phyloP scores from a whole-genome alignment of 2,329 filamentous ascomycete species.

The Claviceps sp. region DNA sequence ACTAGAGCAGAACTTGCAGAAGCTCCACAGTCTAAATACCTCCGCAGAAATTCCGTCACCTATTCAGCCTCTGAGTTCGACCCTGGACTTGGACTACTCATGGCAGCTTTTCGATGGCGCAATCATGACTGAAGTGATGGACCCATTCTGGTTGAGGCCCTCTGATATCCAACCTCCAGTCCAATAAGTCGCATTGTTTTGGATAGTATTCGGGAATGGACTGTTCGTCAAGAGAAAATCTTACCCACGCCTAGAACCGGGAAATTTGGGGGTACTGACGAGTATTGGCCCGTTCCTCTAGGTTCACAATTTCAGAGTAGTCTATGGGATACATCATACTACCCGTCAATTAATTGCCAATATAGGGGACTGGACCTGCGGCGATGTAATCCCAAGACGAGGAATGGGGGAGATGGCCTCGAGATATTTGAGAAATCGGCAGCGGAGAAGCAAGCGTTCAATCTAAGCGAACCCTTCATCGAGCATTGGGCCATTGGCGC shows the following conservation, averaged over 20 bases:
- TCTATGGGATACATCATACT: too few relatives aligned
- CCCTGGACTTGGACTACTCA: constrained; percentile 7
- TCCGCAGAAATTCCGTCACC: not conserved
- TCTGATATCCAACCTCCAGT: not conserved
- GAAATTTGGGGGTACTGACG: not conserved
- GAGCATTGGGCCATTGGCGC: not conserved
- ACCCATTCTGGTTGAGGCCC: constrained; percentile 1
- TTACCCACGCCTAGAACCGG: too few relatives aligned
- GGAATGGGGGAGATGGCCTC: too few relatives aligned
- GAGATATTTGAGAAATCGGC: not conserved
- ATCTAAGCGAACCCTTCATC: not conserved
- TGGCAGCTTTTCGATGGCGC: constrained; percentile 11
- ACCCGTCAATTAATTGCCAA: too few relatives aligned
- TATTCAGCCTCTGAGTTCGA: constrained; percentile 6
- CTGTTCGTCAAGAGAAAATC: not conserved
- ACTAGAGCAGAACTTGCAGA: constrained; percentile 15
- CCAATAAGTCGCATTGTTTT: not conserved
- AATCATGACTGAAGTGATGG: constrained; percentile 4
- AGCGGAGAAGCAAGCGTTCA: not conserved
- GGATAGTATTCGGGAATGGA: not conserved
- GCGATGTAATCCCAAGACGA: too few relatives aligned
- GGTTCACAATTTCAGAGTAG: too few relatives aligned
- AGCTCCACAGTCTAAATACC: constrained; percentile 11
- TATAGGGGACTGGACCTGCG: too few relatives aligned
- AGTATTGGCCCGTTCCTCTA: too few relatives aligned